Percentiles rank a stretch among this genome's conserved stretches.
Conservation (phyloP, 2,329 filamentous ascomycete species). For the Amylocarpus encephaloides region DNA sequence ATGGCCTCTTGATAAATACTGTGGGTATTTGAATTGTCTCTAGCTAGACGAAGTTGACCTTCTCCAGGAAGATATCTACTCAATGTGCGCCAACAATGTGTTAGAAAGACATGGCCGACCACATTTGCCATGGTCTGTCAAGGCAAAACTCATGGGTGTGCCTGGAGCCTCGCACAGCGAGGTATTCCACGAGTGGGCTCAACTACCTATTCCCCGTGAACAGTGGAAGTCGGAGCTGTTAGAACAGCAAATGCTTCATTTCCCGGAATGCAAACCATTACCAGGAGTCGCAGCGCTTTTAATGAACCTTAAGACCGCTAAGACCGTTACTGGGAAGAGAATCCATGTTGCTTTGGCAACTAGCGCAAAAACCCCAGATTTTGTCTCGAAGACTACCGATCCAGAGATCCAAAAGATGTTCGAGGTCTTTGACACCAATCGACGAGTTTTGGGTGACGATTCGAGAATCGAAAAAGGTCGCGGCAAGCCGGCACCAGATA, state of each 20-base stretch:
- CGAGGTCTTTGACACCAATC: slow-evolving; percentile 57
- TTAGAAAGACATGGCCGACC: slow-evolving; percentile 69
- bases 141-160: slow-evolving; percentile 62
- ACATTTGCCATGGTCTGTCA: slow-evolving; percentile 83
- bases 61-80: slow-evolving; percentile 69
- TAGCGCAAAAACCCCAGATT: slow-evolving; percentile 50
- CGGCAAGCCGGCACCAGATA: slow-evolving; percentile 91
- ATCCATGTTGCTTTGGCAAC: slow-evolving; percentile 75
- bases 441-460: slow-evolving; percentile 82
- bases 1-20: slow-evolving; percentile 88
- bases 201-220: slow-evolving; percentile 68
- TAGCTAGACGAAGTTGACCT: background rate
- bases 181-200: slow-evolving; percentile 72
- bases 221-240: slow-evolving; percentile 57
- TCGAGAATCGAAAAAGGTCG: slow-evolving; percentile 65
- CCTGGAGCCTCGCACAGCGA: slow-evolving; percentile 38
- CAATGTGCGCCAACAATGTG: slow-evolving; percentile 72
- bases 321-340: slow-evolving; percentile 25
- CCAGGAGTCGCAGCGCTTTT: slow-evolving; percentile 72
- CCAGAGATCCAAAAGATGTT: slow-evolving; percentile 53
- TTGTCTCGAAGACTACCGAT: slow-evolving; percentile 38
- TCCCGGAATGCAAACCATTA: slow-evolving; percentile 68
- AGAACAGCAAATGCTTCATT: slow-evolving; percentile 62
- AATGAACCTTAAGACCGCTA: slow-evolving; percentile 39
- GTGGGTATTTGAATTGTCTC: slow-evolving; percentile 32